Conservation (phyloP, 768 basidiomycete genomes). For the Pleurotus tuoliensis region DNA sequence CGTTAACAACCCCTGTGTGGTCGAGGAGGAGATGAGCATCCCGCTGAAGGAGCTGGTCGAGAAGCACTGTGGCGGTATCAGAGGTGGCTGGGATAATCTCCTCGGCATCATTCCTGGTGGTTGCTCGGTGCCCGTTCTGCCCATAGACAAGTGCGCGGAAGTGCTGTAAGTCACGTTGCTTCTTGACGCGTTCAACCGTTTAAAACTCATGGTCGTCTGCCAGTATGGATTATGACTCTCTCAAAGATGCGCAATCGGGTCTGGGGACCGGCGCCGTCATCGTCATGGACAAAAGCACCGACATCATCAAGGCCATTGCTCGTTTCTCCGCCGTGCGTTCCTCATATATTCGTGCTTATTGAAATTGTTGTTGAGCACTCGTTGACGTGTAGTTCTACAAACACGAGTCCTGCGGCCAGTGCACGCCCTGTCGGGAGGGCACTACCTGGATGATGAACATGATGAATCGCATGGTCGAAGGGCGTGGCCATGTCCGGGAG, state of each 20-base stretch:
- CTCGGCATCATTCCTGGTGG: slow-evolving; percentile 97
- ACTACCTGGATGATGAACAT: slow-evolving; percentile 99
- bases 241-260: slow-evolving; percentile 95
- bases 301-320: slow-evolving; percentile 91
- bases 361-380: background rate
- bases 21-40: slow-evolving; percentile 99
- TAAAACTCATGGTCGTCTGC: background rate
- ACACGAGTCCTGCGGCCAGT: slow-evolving; percentile 98
- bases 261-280: slow-evolving; percentile 98
- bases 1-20: slow-evolving; percentile 96
- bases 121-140: slow-evolving; percentile 89
- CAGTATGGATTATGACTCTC: slow-evolving; percentile 97
- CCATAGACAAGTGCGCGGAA: slow-evolving; percentile 76
- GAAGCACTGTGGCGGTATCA: slow-evolving; percentile 94
- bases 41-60: slow-evolving; percentile 91
- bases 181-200: background rate
- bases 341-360: slow-evolving; percentile 13
- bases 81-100: slow-evolving; percentile 95
- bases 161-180: slow-evolving; percentile 64
- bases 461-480: slow-evolving; percentile 96
- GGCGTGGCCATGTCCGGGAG: slow-evolving; percentile 86
- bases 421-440: slow-evolving; percentile 90
- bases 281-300: slow-evolving; percentile 98
- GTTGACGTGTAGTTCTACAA: slow-evolving; percentile 77
- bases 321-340: slow-evolving; percentile 71